Percentiles rank a stretch among this genome's conserved stretches.
Conservation (phyloP, 331 rosid species). For the Spiraea crenata region DNA sequence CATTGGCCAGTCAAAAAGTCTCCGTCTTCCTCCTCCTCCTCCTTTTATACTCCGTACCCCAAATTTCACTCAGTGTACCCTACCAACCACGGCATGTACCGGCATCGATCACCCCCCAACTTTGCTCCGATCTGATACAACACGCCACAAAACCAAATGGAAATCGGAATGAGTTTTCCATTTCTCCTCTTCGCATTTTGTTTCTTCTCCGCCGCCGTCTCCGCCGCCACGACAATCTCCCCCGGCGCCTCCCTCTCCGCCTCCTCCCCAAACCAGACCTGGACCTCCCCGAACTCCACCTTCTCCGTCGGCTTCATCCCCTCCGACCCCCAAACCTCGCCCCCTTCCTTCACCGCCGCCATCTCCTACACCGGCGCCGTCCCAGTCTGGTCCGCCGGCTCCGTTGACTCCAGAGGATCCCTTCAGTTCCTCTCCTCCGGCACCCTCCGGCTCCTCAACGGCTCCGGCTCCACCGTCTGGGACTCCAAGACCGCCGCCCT, state of each 20-base stretch:
- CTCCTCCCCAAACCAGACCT: constrained; percentile 38
- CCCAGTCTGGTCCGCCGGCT: constrained; percentile 42
- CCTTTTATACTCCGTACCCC: no score
- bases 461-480: constrained; percentile 61
- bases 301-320: constrained; percentile 58
- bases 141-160: neutral
- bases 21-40: no score
- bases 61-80: no score
- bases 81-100: no score
- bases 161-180: neutral
- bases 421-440: constrained; percentile 53
- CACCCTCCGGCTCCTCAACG: constrained; percentile 57
- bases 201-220: neutral
- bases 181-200: constrained; percentile 15
- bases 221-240: constrained; percentile 27
- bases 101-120: no score
- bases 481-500: constrained; percentile 47
- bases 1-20: no score
- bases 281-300: constrained; percentile 43
- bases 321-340: constrained; percentile 41
- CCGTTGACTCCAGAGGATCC: constrained; percentile 49
- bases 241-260: constrained; percentile 60
- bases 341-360: constrained; percentile 58
- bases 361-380: constrained; percentile 44
- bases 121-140: no score